Evolutionary conservation across 495 filamentous ascomycete species (phyloP).

Genomic region (Achaetomiella virescens): DNA sequence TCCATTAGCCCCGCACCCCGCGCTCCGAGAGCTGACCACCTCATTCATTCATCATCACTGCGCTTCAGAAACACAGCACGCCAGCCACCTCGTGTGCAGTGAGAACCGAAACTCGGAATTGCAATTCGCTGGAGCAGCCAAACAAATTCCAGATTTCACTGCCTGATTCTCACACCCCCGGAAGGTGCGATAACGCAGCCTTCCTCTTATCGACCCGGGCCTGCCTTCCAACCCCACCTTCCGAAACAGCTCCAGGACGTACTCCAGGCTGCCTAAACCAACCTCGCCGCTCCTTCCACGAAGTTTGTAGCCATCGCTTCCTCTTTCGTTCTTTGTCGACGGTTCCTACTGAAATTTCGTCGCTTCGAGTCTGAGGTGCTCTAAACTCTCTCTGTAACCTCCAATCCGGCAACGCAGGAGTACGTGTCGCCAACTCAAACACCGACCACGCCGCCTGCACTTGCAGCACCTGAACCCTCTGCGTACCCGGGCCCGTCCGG

Average conservation of each 20-base stretch:
- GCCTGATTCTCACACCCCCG: too few relatives aligned
- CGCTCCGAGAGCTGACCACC: too few relatives aligned
- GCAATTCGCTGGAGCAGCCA: too few relatives aligned
- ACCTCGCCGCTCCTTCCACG: neutral
- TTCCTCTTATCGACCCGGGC: neutral
- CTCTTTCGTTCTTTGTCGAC: neutral
- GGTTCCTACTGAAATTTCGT: neutral
- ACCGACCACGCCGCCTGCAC: neutral
- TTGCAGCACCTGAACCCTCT: neutral
- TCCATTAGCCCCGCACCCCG: too few relatives aligned
- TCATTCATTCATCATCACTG: too few relatives aligned
- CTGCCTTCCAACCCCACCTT: slow-evolving; percentile 11
- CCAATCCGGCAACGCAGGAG: too few relatives aligned
- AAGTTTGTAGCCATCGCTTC: neutral
- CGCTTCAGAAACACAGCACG: too few relatives aligned
- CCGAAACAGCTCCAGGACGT: slow-evolving; percentile 4
- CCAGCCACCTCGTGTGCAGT: too few relatives aligned
- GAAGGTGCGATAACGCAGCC: neutral
- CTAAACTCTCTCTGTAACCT: neutral
- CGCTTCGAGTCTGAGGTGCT: neutral
- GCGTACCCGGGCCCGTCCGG: neutral
- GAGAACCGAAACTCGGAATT: too few relatives aligned
- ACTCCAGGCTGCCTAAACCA: slow-evolving; percentile 1
- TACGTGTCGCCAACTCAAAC: neutral
- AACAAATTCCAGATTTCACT: too few relatives aligned